Evolutionary conservation across 768 basidiomycete species (phyloP), one percentile per base, ranked within the genome.

Genomic region (Calocera viscosa): DNA sequence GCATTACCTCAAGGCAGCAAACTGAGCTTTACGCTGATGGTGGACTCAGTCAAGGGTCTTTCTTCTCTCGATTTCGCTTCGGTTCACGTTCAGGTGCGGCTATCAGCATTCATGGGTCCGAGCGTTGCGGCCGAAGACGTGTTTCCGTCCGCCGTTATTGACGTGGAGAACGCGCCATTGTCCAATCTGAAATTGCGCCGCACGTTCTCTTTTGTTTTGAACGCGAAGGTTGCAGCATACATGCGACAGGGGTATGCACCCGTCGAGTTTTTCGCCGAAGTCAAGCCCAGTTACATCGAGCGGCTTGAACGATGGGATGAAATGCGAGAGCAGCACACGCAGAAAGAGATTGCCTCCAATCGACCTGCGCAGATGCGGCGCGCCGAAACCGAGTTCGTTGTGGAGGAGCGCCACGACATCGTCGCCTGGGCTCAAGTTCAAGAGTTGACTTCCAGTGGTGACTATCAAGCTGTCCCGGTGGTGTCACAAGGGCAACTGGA

Each of bases 221-320:
- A 88, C 8, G 79, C 85, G 34, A 90, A 87, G 73, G 86, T 91
- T 12, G 75, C 91, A 53, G 80, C 78, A 30, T 85, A 94, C 73
- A 75, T 97, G 40, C 82, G 83, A 34, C 82, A 85, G 68, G 86
- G 87, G 24, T 91, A 92, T 74, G 90, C 88, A 1, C 87, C 88
- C 1, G 82, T 99, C 72, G 91, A 96, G 72, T 89, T 98, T 75
- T 97, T 94, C 71, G 95, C 90, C 16, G 81, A 86, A 7, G 80
- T 88, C 68, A 86, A 84, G 64, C 83, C 91, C 16, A 88, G 86
- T 17, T 98, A 95, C 75, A 75, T 98, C 71, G 89, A 91, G 69
- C 84, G 92, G 5, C 78, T 97, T 76, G 92, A 94, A 72, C 83
- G 89, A 66, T 96, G 93, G 94, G 95, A 97, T 73, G 90, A 94